Evolutionary conservation across 345 rosid species (phyloP).

Genomic region (Draba incana): DNA sequence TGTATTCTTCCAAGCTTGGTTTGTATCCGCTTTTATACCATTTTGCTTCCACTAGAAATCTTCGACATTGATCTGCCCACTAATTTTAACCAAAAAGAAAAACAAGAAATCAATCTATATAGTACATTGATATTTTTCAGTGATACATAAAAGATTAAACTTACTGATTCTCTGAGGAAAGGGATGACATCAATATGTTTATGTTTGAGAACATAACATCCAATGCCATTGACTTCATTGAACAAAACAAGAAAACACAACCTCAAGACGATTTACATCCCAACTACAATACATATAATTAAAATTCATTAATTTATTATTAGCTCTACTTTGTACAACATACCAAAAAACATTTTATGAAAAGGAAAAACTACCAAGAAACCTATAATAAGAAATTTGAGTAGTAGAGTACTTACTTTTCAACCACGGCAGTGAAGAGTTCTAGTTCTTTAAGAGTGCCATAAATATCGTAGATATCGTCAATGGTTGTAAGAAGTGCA

Average conservation of each 20-base stretch:
- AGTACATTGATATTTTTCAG: no score
- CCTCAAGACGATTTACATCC: conserved; percentile 23
- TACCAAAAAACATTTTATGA: not conserved
- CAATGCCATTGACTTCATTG: conserved; percentile 36
- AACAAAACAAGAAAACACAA: conserved; percentile 25
- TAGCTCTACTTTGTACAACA: not conserved
- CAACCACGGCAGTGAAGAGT: conserved; percentile 39
- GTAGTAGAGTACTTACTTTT: conserved; percentile 32
- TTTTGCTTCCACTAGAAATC: conserved; percentile 51
- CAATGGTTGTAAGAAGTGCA: conserved; percentile 29
- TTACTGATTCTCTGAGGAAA: conserved; percentile 39
- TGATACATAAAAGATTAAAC: not conserved
- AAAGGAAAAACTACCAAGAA: not conserved
- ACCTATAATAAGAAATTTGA: not conserved
- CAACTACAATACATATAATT: conserved; percentile 20
- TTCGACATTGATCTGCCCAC: conserved; percentile 50
- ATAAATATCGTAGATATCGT: conserved; percentile 45
- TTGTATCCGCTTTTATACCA: conserved; percentile 46
- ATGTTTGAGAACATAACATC: conserved; percentile 4
- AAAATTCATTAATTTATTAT: not conserved
- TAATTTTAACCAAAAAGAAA: not conserved
- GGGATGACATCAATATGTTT: conserved; percentile 18
- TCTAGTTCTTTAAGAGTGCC: conserved; percentile 50
- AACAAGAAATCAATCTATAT: not conserved
- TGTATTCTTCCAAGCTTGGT: conserved; percentile 47